phyloP scores from a whole-genome alignment of 169 alveolate species.

The Prorocentrum cordatum region DNA sequence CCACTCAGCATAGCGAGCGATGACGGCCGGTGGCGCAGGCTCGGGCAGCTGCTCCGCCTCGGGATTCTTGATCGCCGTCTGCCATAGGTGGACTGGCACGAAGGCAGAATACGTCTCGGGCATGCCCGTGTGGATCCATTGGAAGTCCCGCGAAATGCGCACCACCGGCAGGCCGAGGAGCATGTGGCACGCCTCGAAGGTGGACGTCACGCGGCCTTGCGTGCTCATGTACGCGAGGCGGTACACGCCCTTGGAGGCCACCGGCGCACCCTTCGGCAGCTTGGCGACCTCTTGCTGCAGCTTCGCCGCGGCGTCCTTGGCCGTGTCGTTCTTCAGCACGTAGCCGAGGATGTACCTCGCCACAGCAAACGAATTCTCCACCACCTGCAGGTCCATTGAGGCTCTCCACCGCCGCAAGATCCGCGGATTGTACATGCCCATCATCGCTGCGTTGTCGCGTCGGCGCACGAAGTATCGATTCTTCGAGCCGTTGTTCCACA shows the following conservation, averaged over 20 bases:
- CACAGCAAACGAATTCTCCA: background rate
- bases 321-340: background rate
- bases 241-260: background rate
- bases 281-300: no score
- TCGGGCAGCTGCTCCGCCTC: no score
- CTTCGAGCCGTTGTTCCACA: no score
- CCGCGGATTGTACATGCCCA: background rate
- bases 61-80: no score
- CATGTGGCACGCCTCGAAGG: conserved; percentile 4
- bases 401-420: background rate
- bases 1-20: no score
- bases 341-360: background rate
- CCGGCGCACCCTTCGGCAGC: background rate
- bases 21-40: no score
- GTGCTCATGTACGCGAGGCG: background rate
- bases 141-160: background rate
- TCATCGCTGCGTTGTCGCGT: background rate
- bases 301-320: background rate
- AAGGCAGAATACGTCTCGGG: background rate
- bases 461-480: no score
- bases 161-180: background rate
- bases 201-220: background rate
- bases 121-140: background rate
- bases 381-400: background rate
- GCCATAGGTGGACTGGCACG: no score